Percentiles rank a stretch among this genome's conserved stretches.
Evolutionary conservation across 2,329 filamentous ascomycete genomes (phyloP).

Genomic region (Calonectria naviculata): DNA sequence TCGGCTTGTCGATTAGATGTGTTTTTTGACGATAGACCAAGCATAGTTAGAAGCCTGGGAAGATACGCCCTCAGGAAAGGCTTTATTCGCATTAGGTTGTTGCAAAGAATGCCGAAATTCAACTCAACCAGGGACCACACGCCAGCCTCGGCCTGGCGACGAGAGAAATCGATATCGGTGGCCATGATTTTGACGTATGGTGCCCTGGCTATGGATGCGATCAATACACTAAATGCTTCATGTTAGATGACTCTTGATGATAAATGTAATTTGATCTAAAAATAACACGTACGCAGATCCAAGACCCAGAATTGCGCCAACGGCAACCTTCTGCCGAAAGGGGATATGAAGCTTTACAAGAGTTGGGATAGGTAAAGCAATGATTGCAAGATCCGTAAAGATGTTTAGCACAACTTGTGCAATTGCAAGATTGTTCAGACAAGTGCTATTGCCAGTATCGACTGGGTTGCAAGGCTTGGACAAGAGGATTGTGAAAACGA

Average conservation of each 20-base stretch:
- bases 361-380: conserved; percentile 12
- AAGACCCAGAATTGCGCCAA: conserved; percentile 7
- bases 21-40: not conserved
- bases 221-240: conserved; percentile 5
- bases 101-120: conserved; percentile 22
- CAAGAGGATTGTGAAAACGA: conserved; percentile 10
- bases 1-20: not conserved
- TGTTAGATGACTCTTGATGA: not conserved
- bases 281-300: conserved; percentile 18
- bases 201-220: conserved; percentile 16
- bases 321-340: conserved; percentile 13
- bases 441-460: not conserved
- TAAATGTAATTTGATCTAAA: not conserved
- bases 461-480: conserved; percentile 18
- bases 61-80: conserved; percentile 19
- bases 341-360: conserved; percentile 9
- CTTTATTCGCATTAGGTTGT: conserved; percentile 21
- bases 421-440: conserved; percentile 19
- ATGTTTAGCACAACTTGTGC: conserved; percentile 22
- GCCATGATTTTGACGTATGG: conserved; percentile 21
- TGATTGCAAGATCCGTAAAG: conserved; percentile 13
- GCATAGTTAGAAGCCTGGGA: not conserved
- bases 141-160: conserved; percentile 17
- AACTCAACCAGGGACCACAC: conserved; percentile 24
- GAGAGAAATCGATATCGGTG: conserved; percentile 11